phyloP scores from a whole-genome alignment of 1,139 yeast species.

The Geotrichum phurueaensis region DNA sequence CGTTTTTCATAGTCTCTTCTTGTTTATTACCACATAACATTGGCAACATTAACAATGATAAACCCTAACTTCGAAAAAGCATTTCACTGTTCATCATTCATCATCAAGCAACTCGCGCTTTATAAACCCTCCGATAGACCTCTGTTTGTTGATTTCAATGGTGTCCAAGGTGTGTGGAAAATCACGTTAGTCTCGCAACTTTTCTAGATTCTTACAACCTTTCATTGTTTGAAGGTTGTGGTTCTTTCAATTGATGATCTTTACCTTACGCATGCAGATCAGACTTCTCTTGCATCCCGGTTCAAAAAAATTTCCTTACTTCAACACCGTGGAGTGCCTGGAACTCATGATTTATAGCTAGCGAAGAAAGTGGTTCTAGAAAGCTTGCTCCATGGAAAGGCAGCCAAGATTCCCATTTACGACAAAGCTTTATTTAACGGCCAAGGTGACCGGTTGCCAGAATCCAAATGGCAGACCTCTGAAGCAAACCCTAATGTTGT shows the following conservation, averaged over 20 bases:
- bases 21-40: not conserved
- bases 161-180: conserved; percentile 17
- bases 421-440: conserved; percentile 75
- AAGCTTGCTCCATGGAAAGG: conserved; percentile 26
- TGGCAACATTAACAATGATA: not conserved
- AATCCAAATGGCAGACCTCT: not conserved
- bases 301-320: conserved; percentile 49
- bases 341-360: conserved; percentile 73
- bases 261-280: conserved; percentile 63
- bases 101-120: not conserved
- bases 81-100: not conserved
- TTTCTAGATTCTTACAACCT: conserved; percentile 13
- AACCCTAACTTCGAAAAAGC: not conserved
- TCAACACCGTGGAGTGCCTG: conserved; percentile 85
- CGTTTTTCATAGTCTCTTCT: not conserved
- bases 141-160: conserved; percentile 13
- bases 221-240: conserved; percentile 42
- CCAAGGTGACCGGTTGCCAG: conserved; percentile 62
- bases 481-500: conserved; percentile 45
- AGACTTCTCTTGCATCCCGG: conserved; percentile 40
- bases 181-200: conserved; percentile 12
- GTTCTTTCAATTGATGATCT: conserved; percentile 82
- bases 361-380: conserved; percentile 31
- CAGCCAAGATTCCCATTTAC: conserved; percentile 55
- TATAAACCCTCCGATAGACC: not conserved